Base-by-base conservation (phyloP, 2,329 filamentous ascomycete genomes). In the Fonsecaea monophora region DNA sequence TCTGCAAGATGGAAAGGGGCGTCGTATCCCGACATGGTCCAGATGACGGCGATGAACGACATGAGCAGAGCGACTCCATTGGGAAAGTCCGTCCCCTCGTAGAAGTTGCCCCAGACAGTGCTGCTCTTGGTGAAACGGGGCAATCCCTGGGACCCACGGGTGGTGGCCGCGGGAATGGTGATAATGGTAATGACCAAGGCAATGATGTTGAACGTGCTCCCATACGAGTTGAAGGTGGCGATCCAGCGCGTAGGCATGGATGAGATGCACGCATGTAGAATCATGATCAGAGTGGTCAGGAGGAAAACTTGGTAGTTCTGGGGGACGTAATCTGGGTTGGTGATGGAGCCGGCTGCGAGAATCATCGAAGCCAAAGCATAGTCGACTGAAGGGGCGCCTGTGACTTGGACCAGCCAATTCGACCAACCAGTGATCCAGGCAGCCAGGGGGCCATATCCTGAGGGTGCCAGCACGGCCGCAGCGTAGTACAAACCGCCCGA, bases 401-500 rank as follows among this genome's bases (percentile, higher is more conserved):
- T 90, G 32, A 90, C 83, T 74, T 90, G 88, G n/a, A 82, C 83
- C 45, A 90, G 81, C 87, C 88, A 90, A 75, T 90, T 90, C 57
- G 85, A 88, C 89, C 89, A 91, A 9, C 88, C 89, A 1, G 87
- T 90, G 35, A 90, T 79, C 89, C 85, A 91, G 12, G 89, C 84
- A 13, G 88, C 89, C 60, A 90, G 83, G 1, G 89, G 88, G 0
- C 89, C 89, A 77, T 84, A 90, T 50, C 86, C 86, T 1, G 83
- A 82, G 5, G 88, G 88, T 32, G 90, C 90, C 6, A 92, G 82
- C 0, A 92, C 90, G 3, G 90, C 90, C 18, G 89, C 80, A 15
- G 90, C 89, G 75, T 92, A 92, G 77, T 92, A 92, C 13, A 92
- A 80, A 32, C 90, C 90, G 62, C 90, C 90, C 72, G 84, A 80